A percentile compares a stretch with the other conserved stretches of the same genome.
These are phyloP conservation scores for Tylopilus sp. DNA, from an alignment of 768 basidiomycete species.

Conservation along the genomic window DNA sequence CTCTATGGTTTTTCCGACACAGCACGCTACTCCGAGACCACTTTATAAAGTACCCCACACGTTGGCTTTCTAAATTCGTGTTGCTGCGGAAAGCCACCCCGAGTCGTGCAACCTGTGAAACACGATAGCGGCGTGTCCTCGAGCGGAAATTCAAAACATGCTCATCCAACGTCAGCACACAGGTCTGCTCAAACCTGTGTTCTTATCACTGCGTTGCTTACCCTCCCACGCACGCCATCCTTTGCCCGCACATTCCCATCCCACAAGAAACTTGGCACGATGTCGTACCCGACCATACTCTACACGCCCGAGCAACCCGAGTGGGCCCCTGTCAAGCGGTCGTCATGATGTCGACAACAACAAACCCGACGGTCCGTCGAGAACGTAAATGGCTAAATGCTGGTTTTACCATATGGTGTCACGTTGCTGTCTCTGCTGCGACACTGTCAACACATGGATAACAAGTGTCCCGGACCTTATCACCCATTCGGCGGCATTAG, in stretches of 20 bases:
- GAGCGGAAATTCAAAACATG: not conserved
- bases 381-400: not conserved
- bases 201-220: conserved; percentile 10
- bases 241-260: not conserved
- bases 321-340: too few species aligned
- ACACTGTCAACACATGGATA: not conserved
- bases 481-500: not conserved
- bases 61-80: conserved; percentile 5
- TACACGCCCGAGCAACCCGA: too few species aligned
- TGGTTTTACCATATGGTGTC: not conserved
- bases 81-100: not conserved
- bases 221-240: not conserved
- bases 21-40: not conserved
- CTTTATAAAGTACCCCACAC: not conserved
- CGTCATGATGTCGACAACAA: too few species aligned
- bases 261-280: not conserved
- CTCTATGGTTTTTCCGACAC: not conserved
- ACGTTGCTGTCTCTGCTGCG: not conserved
- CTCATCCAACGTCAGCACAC: not conserved
- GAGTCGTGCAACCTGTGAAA: not conserved
- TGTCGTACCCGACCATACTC: too few species aligned
- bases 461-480: not conserved
- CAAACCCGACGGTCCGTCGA: too few species aligned
- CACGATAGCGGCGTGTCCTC: not conserved
- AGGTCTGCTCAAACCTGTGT: not conserved